Conservation (phyloP, 2,329 filamentous ascomycete species). For the Bimuria novae-zelandiae region DNA sequence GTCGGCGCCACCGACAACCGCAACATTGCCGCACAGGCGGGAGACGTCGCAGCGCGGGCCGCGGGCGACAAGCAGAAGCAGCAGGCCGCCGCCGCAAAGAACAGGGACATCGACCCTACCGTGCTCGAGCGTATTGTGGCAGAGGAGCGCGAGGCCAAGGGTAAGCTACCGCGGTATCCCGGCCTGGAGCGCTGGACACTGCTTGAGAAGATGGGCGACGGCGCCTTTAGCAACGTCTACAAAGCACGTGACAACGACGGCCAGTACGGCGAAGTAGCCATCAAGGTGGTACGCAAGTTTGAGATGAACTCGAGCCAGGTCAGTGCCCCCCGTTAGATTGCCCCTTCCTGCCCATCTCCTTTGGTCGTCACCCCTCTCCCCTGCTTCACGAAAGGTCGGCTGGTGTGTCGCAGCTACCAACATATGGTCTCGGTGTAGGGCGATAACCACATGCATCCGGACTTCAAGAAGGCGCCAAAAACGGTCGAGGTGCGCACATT, state of each 20-base stretch:
- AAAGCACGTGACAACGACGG: constrained; percentile 78
- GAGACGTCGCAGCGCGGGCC: constrained; percentile 66
- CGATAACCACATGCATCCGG: constrained; percentile 90
- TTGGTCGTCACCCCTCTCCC: constrained; percentile 36
- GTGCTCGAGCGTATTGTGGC: constrained; percentile 85
- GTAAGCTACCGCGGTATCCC: constrained; percentile 84
- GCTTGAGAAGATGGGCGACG: constrained; percentile 97
- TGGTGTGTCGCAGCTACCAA: constrained; percentile 53
- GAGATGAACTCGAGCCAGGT: constrained; percentile 99
- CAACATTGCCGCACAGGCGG: constrained; percentile 71
- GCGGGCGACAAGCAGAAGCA: constrained; percentile 65
- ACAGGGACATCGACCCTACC: constrained; percentile 58
- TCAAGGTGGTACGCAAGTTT: constrained; percentile 98
- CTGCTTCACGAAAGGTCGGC: constrained; percentile 25
- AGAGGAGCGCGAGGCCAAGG: constrained; percentile 85
- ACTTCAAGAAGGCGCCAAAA: constrained; percentile 87
- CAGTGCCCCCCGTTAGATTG: constrained; percentile 55
- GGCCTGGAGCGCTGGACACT: constrained; percentile 85
- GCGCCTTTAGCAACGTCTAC: constrained; percentile 98
- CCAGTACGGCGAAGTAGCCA: constrained; percentile 77
- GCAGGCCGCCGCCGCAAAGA: constrained; percentile 55
- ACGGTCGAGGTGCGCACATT: constrained; percentile 85
- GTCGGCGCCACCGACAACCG: constrained; percentile 64
- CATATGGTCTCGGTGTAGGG: constrained; percentile 65
- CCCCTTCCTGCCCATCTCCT: constrained; percentile 38